Percentiles rank a stretch among this genome's conserved stretches.
Evolutionary conservation across 2,329 filamentous ascomycete genomes (phyloP).

Genomic region (Ceratocystis eucalypticola): DNA sequence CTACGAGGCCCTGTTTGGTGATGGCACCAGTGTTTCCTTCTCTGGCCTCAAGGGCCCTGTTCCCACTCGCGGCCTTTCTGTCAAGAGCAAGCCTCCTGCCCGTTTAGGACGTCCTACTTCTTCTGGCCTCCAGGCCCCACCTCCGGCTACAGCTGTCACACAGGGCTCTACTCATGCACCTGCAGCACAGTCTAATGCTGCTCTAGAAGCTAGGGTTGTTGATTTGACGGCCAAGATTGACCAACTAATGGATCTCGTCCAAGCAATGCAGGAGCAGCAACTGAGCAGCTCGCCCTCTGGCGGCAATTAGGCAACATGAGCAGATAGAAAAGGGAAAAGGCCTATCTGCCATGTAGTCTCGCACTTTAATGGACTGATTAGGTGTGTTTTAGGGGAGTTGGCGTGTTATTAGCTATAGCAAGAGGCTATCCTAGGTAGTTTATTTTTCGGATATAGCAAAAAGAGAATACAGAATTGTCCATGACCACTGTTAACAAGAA

Average conservation of each 20-base stretch:
- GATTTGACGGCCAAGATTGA: slow-evolving; percentile 47
- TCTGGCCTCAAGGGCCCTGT: slow-evolving; percentile 34
- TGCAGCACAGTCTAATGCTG: slow-evolving; percentile 24
- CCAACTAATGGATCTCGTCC: slow-evolving; percentile 39
- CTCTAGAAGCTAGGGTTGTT: slow-evolving; percentile 38
- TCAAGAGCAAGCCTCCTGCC: background rate
- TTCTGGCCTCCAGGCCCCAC: background rate
- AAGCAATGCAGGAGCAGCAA: slow-evolving; percentile 35
- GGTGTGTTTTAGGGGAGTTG: background rate
- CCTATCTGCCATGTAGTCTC: background rate
- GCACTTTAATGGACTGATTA: background rate
- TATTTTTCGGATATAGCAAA: too few relatives aligned
- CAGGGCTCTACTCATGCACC: slow-evolving; percentile 24
- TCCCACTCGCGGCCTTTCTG: slow-evolving; percentile 15
- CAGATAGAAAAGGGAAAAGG: background rate
- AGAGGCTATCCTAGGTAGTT: too few relatives aligned
- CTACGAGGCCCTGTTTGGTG: slow-evolving; percentile 45
- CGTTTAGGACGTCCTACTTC: slow-evolving; percentile 4
- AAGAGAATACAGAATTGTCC: too few relatives aligned
- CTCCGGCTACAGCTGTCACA: background rate
- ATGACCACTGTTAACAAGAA: background rate
- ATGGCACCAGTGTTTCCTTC: slow-evolving; percentile 32
- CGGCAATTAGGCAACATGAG: background rate
- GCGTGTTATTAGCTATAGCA: too few relatives aligned
- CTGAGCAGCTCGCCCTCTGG: slow-evolving; percentile 18